A percentile compares a stretch with the other conserved stretches of the same genome.
Evolutionary conservation across 805 yeast genomes (phyloP).

Genomic region (Hanseniaspora guilliermondii): DNA sequence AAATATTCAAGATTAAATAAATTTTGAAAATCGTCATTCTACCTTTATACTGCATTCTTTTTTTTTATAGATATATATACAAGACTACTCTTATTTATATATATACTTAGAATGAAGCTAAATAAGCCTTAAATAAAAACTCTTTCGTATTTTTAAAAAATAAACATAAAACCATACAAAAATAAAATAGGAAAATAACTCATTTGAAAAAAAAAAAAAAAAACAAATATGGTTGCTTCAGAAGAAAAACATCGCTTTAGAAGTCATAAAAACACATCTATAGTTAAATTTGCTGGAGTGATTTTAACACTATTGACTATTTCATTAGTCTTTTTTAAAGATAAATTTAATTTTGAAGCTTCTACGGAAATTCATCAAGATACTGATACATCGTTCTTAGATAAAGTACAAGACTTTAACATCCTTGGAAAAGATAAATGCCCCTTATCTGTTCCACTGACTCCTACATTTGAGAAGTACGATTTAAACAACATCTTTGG

Average conservation of each 20-base stretch:
- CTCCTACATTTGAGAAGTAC: constrained; percentile 19
- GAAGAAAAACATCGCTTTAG: background rate
- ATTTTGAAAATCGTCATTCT: no score
- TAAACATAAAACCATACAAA: background rate
- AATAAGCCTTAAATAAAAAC: no score
- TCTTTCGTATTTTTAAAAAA: background rate
- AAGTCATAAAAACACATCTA: background rate
- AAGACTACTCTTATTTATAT: no score
- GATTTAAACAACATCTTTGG: constrained; percentile 22
- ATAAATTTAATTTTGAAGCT: background rate
- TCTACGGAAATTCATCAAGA: background rate
- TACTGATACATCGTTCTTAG: constrained; percentile 39
- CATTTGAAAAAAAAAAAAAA: background rate
- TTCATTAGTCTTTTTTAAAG: background rate
- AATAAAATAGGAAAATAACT: background rate
- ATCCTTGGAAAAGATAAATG: constrained; percentile 14
- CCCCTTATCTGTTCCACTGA: constrained; percentile 18
- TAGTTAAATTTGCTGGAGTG: background rate
- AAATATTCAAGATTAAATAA: no score
- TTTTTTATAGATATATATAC: no score
- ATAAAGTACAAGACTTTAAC: constrained; percentile 29
- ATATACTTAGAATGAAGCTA: no score
- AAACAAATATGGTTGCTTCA: background rate
- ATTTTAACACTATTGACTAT: background rate
- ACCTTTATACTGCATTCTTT: no score